Evolutionary conservation across 2,329 filamentous ascomycete species (phyloP).

Genomic region (Eurotiales sp.): DNA sequence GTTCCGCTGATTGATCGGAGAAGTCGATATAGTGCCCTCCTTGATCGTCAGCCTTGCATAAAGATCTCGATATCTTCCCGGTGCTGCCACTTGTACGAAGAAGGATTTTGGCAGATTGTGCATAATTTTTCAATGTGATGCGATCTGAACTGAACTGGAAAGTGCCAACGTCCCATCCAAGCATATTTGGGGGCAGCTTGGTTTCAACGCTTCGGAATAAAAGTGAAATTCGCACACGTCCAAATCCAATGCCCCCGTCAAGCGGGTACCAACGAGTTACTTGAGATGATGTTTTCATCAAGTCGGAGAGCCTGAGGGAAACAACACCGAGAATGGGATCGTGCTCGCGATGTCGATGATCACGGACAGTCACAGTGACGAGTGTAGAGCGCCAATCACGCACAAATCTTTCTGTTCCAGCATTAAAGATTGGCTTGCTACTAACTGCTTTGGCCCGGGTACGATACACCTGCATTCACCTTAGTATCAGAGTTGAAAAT

Average conservation of each 20-base stretch:
- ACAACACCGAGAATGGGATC: slow-evolving; percentile 93
- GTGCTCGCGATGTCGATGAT: slow-evolving; percentile 84
- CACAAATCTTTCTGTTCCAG: slow-evolving; percentile 87
- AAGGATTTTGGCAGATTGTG: slow-evolving; percentile 63
- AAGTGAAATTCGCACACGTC: slow-evolving; percentile 80
- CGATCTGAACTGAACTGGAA: slow-evolving; percentile 78
- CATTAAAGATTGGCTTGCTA: slow-evolving; percentile 95
- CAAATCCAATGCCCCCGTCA: slow-evolving; percentile 89
- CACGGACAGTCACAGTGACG: slow-evolving; percentile 82
- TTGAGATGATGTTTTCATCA: slow-evolving; percentile 84
- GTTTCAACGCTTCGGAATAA: slow-evolving; percentile 89
- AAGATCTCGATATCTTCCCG: slow-evolving; percentile 62
- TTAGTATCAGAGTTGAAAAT: background rate
- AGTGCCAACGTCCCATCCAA: slow-evolving; percentile 93
- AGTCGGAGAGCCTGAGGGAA: slow-evolving; percentile 78
- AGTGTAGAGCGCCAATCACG: slow-evolving; percentile 89
- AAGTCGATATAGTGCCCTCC: slow-evolving; percentile 60
- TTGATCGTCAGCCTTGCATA: slow-evolving; percentile 59
- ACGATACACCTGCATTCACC: slow-evolving; percentile 63
- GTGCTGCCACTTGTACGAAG: slow-evolving; percentile 81
- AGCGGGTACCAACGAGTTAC: slow-evolving; percentile 93
- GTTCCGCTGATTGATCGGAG: slow-evolving; percentile 45
- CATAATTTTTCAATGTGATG: slow-evolving; percentile 63
- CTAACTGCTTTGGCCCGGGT: slow-evolving; percentile 93
- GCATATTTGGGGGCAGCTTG: slow-evolving; percentile 73